Evolutionary conservation across 2,329 filamentous ascomycete species (phyloP).

Genomic region (Hypocreales sp.): DNA sequence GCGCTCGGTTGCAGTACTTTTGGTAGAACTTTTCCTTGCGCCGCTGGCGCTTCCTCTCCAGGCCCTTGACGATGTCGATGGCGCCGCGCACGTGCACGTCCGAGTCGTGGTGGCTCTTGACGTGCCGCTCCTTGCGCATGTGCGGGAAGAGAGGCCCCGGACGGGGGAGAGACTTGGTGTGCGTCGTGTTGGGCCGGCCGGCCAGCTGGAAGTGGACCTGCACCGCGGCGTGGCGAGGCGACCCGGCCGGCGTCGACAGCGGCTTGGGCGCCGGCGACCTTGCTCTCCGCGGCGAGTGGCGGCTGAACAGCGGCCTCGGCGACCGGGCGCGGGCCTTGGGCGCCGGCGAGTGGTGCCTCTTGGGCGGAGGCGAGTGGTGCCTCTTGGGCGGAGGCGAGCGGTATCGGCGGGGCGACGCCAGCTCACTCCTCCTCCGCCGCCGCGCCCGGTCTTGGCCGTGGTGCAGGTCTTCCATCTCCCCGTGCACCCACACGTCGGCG

Average conservation of each 20-base stretch:
- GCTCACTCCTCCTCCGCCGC: constrained; percentile 32
- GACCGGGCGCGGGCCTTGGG: constrained; percentile 34
- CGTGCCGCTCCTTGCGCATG: constrained; percentile 25
- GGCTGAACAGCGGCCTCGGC: constrained; percentile 14
- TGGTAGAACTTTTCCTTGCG: constrained; percentile 86
- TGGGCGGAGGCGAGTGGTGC: constrained; percentile 18
- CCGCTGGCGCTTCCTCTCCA: constrained; percentile 86
- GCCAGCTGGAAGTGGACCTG: constrained; percentile 20
- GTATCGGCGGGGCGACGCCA: constrained; percentile 26
- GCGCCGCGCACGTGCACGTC: constrained; percentile 71
- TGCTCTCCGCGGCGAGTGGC: not conserved
- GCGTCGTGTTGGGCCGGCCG: constrained; percentile 50
- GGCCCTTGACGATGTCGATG: constrained; percentile 91
- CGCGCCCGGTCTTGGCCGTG: constrained; percentile 38
- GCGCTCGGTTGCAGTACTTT: constrained; percentile 73
- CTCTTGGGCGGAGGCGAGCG: constrained; percentile 27
- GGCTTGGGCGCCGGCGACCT: constrained; percentile 4
- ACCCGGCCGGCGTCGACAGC: constrained; percentile 18
- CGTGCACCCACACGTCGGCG: constrained; percentile 53
- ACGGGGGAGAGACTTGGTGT: constrained; percentile 77
- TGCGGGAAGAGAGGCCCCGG: constrained; percentile 55
- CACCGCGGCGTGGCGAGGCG: constrained; percentile 23
- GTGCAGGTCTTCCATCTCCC: constrained; percentile 51
- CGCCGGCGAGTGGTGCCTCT: constrained; percentile 17
- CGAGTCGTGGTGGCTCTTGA: constrained; percentile 14